Conservation (phyloP, 176 grass and related monocot species). For the Avena insularis region DNA sequence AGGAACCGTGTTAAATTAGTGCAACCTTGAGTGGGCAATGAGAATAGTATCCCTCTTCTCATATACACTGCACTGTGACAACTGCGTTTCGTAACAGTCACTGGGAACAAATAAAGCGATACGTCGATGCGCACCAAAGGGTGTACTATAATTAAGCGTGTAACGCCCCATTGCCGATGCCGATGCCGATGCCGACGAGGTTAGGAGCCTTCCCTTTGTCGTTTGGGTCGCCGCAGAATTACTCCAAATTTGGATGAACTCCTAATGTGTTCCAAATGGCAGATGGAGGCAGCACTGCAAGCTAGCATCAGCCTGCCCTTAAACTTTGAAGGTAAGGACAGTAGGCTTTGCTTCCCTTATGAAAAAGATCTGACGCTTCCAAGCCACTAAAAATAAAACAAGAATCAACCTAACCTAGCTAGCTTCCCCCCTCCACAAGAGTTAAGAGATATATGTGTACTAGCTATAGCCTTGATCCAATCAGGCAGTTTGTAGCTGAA, state of each 20-base stretch:
- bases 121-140: slow-evolving; percentile 32
- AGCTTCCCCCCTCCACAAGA: not conserved
- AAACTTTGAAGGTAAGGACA: slow-evolving; percentile 43
- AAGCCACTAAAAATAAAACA: slow-evolving; percentile 25
- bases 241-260: slow-evolving; percentile 49
- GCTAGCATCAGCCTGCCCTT: slow-evolving; percentile 40
- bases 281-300: slow-evolving; percentile 16
- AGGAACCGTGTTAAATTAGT: slow-evolving; percentile 30
- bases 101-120: slow-evolving; percentile 21
- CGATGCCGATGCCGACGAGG: slow-evolving; percentile 25
- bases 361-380: slow-evolving; percentile 26
- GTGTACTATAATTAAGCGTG: slow-evolving; percentile 17
- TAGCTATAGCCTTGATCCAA: not conserved
- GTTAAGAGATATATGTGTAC: not conserved
- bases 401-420: not conserved
- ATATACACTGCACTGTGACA: slow-evolving; percentile 18
- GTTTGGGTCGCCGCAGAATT: slow-evolving; percentile 48
- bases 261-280: slow-evolving; percentile 51
- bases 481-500: not conserved
- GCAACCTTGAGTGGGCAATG: slow-evolving; percentile 22
- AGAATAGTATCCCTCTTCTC: slow-evolving; percentile 35
- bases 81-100: slow-evolving; percentile 39
- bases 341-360: slow-evolving; percentile 50
- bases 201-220: slow-evolving; percentile 52
- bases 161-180: slow-evolving; percentile 25